Conservation (phyloP, 495 filamentous ascomycete species). For the Trichocladium uniseriatum region DNA sequence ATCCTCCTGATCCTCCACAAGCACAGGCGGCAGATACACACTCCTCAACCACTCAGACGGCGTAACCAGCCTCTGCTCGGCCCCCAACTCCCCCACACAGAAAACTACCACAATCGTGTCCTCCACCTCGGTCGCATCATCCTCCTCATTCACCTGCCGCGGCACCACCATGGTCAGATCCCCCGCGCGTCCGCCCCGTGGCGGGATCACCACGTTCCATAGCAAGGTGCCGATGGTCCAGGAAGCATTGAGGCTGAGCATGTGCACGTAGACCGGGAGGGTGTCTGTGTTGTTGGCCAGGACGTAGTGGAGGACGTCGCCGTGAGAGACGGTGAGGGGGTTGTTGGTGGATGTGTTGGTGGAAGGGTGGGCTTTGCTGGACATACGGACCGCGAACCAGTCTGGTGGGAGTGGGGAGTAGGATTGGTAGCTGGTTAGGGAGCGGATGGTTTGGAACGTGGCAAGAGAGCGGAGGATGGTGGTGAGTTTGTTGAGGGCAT, state of each 20-base stretch:
- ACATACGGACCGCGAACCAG: slow-evolving; percentile 13
- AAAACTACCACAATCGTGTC: slow-evolving; percentile 15
- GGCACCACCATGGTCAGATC: slow-evolving; percentile 10
- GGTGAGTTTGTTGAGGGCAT: neutral
- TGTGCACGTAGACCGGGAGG: slow-evolving; percentile 7
- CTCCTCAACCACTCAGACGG: slow-evolving; percentile 8
- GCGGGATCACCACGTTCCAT: slow-evolving; percentile 10
- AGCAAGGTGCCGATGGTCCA: slow-evolving; percentile 11
- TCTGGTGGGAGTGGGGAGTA: slow-evolving; percentile 8
- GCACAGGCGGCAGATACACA: slow-evolving; percentile 11
- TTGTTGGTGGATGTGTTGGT: neutral
- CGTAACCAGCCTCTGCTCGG: neutral
- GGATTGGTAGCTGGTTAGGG: slow-evolving; percentile 1
- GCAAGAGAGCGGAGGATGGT: slow-evolving; percentile 1
- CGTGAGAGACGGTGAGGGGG: neutral
- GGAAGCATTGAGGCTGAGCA: slow-evolving; percentile 17
- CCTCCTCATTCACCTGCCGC: slow-evolving; percentile 6
- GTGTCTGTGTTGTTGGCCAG: slow-evolving; percentile 1
- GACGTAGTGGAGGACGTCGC: slow-evolving; percentile 6
- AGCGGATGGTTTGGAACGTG: neutral
- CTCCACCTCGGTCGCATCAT: slow-evolving; percentile 1
- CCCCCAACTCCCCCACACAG: slow-evolving; percentile 8
- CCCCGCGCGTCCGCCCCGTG: slow-evolving; percentile 3
- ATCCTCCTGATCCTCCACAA: neutral
- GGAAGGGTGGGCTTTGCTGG: slow-evolving; percentile 4